phyloP scores from a whole-genome alignment of 768 basidiomycete species.

The Suillus brevipes region DNA sequence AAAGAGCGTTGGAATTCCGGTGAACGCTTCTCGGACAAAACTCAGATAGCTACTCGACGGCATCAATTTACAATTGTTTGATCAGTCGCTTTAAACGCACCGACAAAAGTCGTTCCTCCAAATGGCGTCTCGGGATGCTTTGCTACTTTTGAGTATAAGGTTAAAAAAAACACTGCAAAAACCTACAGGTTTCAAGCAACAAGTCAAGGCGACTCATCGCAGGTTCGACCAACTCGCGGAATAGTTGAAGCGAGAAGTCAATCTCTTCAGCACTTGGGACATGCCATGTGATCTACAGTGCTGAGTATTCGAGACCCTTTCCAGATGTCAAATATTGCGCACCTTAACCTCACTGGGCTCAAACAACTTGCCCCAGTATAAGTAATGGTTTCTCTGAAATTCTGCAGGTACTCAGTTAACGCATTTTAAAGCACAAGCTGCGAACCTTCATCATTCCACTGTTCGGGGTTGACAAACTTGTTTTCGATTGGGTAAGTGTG shows the following conservation, averaged over 20 bases:
- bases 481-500: slow-evolving; percentile 82
- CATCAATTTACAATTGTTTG: neutral
- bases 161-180: neutral
- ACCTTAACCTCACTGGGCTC: slow-evolving; percentile 69
- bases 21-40: slow-evolving; percentile 72
- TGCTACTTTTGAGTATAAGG: slow-evolving; percentile 5
- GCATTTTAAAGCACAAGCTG: neutral
- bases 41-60: slow-evolving; percentile 53
- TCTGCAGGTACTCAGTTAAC: slow-evolving; percentile 40
- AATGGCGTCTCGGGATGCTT: slow-evolving; percentile 48
- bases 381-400: slow-evolving; percentile 67
- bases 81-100: slow-evolving; percentile 33
- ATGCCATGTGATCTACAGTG: slow-evolving; percentile 72
- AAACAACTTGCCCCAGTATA: slow-evolving; percentile 81
- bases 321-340: slow-evolving; percentile 17
- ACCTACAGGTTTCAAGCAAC: slow-evolving; percentile 54
- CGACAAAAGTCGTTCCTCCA: slow-evolving; percentile 91
- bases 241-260: slow-evolving; percentile 68
- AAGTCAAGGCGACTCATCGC: slow-evolving; percentile 54
- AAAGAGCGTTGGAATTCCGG: slow-evolving; percentile 68
- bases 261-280: slow-evolving; percentile 71
- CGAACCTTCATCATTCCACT: slow-evolving; percentile 71
- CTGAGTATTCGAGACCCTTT: neutral
- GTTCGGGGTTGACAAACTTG: slow-evolving; percentile 75
- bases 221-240: slow-evolving; percentile 66